Evolutionary conservation across 805 yeast genomes (phyloP).

Genomic region (Phaffomyces antillensis): DNA sequence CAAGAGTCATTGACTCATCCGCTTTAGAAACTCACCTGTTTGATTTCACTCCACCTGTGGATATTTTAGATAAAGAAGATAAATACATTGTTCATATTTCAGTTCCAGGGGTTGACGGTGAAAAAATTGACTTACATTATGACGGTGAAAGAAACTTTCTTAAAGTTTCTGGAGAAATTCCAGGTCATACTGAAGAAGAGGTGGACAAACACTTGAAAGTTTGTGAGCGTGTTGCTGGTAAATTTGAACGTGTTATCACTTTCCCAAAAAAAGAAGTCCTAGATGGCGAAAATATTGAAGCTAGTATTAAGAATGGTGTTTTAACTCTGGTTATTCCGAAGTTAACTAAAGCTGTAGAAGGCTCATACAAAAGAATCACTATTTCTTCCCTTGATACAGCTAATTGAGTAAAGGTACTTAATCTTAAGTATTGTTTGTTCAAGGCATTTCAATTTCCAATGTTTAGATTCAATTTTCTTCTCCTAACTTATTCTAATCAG

Average conservation of each 20-base stretch:
- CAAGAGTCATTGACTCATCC: slow-evolving; percentile 23
- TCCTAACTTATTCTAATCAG: too few relatives aligned
- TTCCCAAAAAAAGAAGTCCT: slow-evolving; percentile 30
- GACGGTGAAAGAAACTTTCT: slow-evolving; percentile 38
- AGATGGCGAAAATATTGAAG: slow-evolving; percentile 38
- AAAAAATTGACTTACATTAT: slow-evolving; percentile 38
- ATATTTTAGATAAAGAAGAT: slow-evolving; percentile 37
- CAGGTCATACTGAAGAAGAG: slow-evolving; percentile 20
- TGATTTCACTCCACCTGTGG: slow-evolving; percentile 36
- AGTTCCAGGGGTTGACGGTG: slow-evolving; percentile 42
- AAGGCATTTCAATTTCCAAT: too few relatives aligned
- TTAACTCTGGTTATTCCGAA: slow-evolving; percentile 28
- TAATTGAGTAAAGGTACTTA: not conserved
- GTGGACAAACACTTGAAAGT: slow-evolving; percentile 23
- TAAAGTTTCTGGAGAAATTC: slow-evolving; percentile 37
- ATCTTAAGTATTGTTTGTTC: not conserved
- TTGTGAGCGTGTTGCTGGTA: slow-evolving; percentile 32
- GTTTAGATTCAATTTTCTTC: too few relatives aligned
- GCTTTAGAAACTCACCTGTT: slow-evolving; percentile 15
- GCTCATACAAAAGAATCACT: not conserved
- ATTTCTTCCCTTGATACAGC: not conserved
- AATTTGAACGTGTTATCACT: slow-evolving; percentile 35
- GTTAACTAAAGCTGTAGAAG: not conserved
- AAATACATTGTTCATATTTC: slow-evolving; percentile 36
- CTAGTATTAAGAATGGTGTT: slow-evolving; percentile 40